phyloP scores from a whole-genome alignment of 441 rosid genomes.

The Erysimum pusillum region DNA sequence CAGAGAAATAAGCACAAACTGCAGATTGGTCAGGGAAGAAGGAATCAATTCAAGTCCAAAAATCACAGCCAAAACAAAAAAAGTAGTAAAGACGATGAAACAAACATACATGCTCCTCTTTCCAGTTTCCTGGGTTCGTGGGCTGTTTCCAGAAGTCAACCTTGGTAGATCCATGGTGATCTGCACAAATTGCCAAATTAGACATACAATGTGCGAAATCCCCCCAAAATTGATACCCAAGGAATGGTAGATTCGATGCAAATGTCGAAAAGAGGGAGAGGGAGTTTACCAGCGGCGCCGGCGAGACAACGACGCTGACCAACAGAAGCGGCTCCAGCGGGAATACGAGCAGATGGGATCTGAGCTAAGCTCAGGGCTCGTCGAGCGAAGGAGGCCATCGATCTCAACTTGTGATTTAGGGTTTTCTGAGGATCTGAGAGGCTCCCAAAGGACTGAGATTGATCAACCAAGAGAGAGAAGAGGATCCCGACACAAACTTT shows the following conservation, averaged over 20 bases:
- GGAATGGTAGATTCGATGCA: constrained; percentile 19
- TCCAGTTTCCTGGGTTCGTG: constrained; percentile 89
- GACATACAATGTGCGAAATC: too few species aligned
- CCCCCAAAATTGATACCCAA: background rate
- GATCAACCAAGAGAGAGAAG: background rate
- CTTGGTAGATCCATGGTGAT: constrained; percentile 86
- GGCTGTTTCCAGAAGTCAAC: constrained; percentile 86
- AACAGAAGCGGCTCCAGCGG: constrained; percentile 48
- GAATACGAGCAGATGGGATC: constrained; percentile 48
- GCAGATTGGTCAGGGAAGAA: constrained; percentile 40
- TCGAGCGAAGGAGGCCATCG: constrained; percentile 75
- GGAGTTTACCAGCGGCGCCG: constrained; percentile 76
- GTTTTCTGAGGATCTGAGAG: constrained; percentile 36
- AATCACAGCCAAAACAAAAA: constrained; percentile 17
- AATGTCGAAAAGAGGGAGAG: background rate
- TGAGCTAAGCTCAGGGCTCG: constrained; percentile 60
- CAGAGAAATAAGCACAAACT: constrained; percentile 89
- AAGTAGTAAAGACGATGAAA: background rate
- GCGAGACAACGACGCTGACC: constrained; percentile 84
- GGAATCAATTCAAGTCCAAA: constrained; percentile 9
- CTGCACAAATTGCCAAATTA: constrained; percentile 49
- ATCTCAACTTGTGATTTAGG: constrained; percentile 39
- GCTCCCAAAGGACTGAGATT: constrained; percentile 25
- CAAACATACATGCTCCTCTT: constrained; percentile 87
- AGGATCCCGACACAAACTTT: background rate